phyloP scores from a whole-genome alignment of 805 yeast genomes.

The Nakazawaea ishiwadae region DNA sequence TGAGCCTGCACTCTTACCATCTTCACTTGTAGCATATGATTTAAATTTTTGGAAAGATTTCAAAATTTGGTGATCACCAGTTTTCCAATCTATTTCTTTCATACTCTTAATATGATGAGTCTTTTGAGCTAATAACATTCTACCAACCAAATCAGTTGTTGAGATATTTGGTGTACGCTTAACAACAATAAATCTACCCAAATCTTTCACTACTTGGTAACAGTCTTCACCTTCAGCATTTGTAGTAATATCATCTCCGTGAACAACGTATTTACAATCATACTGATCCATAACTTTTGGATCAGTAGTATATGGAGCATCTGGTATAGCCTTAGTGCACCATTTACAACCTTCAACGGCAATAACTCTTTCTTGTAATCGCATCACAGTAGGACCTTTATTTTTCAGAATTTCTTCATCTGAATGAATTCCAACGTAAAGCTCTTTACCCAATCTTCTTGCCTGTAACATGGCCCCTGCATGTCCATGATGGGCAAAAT shows the following conservation, averaged over 20 bases:
- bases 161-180: constrained; percentile 91
- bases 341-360: constrained; percentile 91
- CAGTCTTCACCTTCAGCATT: constrained; percentile 96
- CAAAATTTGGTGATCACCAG: constrained; percentile 16
- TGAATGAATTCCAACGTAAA: constrained; percentile 85
- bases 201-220: constrained; percentile 74
- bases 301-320: constrained; percentile 93
- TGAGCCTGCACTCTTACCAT: constrained; percentile 56
- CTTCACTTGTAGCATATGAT: constrained; percentile 56
- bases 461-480: constrained; percentile 97
- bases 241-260: constrained; percentile 96
- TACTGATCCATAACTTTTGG: constrained; percentile 71
- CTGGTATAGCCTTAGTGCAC: constrained; percentile 65
- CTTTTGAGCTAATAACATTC: constrained; percentile 66
- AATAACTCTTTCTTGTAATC: constrained; percentile 65
- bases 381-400: constrained; percentile 96
- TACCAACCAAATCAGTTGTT: constrained; percentile 90
- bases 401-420: constrained; percentile 80
- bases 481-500: constrained; percentile 97
- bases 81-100: constrained; percentile 20
- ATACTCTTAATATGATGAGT: constrained; percentile 48
- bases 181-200: constrained; percentile 86
- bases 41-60: constrained; percentile 39
- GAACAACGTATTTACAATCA: constrained; percentile 88
- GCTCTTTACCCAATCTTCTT: constrained; percentile 68